These are phyloP conservation scores for Euphorbia tirucalli DNA, from an alignment of 345 rosid species.

Conservation along the genomic window DNA sequence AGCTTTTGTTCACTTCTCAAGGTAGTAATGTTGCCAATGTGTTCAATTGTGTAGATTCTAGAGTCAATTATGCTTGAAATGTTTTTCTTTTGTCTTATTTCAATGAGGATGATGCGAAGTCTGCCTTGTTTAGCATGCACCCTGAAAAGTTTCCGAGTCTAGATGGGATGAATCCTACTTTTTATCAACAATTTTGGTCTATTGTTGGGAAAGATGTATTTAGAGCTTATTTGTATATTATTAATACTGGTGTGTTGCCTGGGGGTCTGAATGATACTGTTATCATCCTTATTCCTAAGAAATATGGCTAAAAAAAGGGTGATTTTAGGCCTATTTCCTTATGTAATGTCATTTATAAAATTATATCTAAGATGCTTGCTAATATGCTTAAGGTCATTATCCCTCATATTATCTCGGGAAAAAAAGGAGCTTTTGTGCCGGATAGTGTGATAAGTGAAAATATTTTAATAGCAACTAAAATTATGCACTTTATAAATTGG, in stretches of 20 bases:
- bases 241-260: neutral
- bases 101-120: neutral
- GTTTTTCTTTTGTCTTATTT: no score
- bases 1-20: no score
- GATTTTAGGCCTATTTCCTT: neutral
- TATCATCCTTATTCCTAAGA: neutral
- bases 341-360: neutral
- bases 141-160: neutral
- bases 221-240: neutral
- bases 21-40: no score
- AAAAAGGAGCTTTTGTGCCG: no score
- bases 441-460: no score
- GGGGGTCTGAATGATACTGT: neutral
- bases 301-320: no score
- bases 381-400: no score
- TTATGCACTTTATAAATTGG: no score
- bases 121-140: neutral
- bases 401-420: no score
- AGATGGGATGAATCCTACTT: conserved; percentile 1
- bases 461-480: no score
- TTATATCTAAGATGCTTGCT: neutral
- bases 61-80: no score
- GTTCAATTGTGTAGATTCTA: no score
- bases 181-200: neutral
- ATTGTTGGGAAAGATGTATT: neutral